Evolutionary conservation across 2,329 filamentous ascomycete species (phyloP).

Genomic region (Talaromyces sp.): DNA sequence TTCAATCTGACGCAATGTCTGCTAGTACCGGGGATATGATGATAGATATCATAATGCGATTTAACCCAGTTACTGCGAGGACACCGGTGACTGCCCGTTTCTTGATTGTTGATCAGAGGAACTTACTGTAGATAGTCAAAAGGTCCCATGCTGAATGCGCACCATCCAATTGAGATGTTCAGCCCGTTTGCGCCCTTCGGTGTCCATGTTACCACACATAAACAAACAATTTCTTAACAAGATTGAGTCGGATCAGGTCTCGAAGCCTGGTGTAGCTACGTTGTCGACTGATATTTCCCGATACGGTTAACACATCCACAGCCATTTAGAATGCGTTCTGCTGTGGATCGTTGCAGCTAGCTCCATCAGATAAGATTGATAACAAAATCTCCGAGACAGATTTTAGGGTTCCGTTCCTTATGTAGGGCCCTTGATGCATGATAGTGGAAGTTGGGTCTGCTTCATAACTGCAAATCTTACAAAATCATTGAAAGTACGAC

Average conservation of each 20-base stretch:
- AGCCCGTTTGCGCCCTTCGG: too few species aligned
- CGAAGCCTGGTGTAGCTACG: background rate
- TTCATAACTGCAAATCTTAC: background rate
- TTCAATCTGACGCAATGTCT: conserved; percentile 44
- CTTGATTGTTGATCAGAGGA: conserved; percentile 41
- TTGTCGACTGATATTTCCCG: background rate
- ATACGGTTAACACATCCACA: background rate
- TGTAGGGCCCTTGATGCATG: too few species aligned
- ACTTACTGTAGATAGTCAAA: background rate
- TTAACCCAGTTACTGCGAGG: conserved; percentile 48
- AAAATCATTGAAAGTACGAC: too few species aligned
- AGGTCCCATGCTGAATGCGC: background rate
- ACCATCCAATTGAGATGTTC: background rate
- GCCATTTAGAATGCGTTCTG: background rate
- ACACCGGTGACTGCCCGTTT: conserved; percentile 51
- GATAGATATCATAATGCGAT: conserved; percentile 54
- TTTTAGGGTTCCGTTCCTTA: background rate
- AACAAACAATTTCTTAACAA: background rate
- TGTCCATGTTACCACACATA: background rate
- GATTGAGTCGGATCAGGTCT: background rate
- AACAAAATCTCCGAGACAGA: background rate
- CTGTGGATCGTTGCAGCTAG: background rate
- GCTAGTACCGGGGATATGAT: conserved; percentile 47
- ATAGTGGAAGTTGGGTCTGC: background rate
- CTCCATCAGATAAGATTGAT: conserved; percentile 12